phyloP scores from a whole-genome alignment of 768 basidiomycete species.

The Lactarius deliciosus region DNA sequence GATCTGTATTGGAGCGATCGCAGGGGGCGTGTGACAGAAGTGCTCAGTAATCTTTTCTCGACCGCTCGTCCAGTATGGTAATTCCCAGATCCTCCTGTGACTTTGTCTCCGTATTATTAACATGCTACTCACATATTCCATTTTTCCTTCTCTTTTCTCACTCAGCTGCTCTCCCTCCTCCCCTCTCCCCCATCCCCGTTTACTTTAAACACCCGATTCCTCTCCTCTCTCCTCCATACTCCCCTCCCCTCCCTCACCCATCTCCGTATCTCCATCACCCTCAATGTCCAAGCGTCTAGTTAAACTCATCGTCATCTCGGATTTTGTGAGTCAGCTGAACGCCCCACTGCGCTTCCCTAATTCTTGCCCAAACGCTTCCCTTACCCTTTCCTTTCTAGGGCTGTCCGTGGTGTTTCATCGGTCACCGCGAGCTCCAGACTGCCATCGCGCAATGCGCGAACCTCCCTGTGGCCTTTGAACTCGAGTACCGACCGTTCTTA shows the following conservation, averaged over 20 bases:
- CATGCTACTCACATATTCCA: conserved; percentile 16
- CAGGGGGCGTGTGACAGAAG: conserved; percentile 22
- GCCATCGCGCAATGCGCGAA: conserved; percentile 40
- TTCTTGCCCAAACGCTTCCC: conserved; percentile 12
- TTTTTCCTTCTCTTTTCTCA: conserved; percentile 20
- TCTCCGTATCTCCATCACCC: conserved; percentile 3
- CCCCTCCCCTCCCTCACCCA: neutral
- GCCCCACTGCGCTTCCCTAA: neutral
- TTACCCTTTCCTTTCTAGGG: conserved; percentile 31
- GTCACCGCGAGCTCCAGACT: conserved; percentile 40
- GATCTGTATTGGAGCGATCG: conserved; percentile 23
- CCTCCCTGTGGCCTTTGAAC: conserved; percentile 38
- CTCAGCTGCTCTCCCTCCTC: conserved; percentile 11
- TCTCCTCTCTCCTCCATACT: neutral
- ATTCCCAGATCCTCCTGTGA: conserved; percentile 20
- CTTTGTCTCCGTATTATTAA: conserved; percentile 26
- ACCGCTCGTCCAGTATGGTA: conserved; percentile 22
- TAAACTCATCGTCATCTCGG: conserved; percentile 34
- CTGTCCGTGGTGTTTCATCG: conserved; percentile 47
- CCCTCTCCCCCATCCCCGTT: neutral
- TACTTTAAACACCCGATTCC: neutral
- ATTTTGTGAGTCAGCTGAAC: conserved; percentile 36
- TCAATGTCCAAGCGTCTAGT: conserved; percentile 27
- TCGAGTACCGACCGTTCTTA: conserved; percentile 50
- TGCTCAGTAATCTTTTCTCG: conserved; percentile 29